Percentiles rank a stretch among this genome's conserved stretches.
phyloP scores from a whole-genome alignment of 441 rosid species.

The Arabidopsis lyrata region DNA sequence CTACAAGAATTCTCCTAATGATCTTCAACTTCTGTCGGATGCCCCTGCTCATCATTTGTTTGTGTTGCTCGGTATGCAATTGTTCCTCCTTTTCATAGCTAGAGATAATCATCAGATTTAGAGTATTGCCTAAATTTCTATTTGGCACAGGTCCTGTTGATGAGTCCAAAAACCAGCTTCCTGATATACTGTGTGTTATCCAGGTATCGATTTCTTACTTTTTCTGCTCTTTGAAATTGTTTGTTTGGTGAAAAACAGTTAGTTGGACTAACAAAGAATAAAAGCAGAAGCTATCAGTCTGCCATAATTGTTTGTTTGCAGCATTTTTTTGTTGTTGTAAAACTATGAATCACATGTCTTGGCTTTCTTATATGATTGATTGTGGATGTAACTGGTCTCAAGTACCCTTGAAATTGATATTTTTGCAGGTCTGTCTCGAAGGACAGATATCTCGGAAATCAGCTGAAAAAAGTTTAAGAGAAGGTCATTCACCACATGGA shows the following conservation, averaged over 20 bases:
- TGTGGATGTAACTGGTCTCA: conserved; percentile 20
- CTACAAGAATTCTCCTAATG: conserved; percentile 99
- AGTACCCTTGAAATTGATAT: conserved; percentile 11
- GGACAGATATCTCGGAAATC: conserved; percentile 95
- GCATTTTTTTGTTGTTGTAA: background rate
- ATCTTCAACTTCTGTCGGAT: conserved; percentile 96
- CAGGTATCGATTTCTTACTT: conserved; percentile 60
- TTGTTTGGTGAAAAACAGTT: conserved; percentile 4
- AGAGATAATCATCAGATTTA: conserved; percentile 21
- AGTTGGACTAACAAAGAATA: conserved; percentile 4
- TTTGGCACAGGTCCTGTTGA: conserved; percentile 89
- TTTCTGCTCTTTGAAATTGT: conserved; percentile 8
- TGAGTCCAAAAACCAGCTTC: conserved; percentile 90
- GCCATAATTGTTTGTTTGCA: conserved; percentile 23
- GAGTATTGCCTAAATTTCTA: conserved; percentile 28
- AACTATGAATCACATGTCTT: conserved; percentile 12
- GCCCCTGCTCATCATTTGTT: conserved; percentile 99
- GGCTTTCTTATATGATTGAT: conserved; percentile 19
- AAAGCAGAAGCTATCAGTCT: conserved; percentile 16
- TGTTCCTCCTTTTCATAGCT: conserved; percentile 29
- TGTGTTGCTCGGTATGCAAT: conserved; percentile 78
- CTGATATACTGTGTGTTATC: conserved; percentile 91
- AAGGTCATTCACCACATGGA: conserved; percentile 91
- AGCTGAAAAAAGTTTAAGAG: conserved; percentile 72
- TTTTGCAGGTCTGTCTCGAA: conserved; percentile 83